Conservation (phyloP, 495 filamentous ascomycete genomes). For the Aspergillus haitiensis region DNA sequence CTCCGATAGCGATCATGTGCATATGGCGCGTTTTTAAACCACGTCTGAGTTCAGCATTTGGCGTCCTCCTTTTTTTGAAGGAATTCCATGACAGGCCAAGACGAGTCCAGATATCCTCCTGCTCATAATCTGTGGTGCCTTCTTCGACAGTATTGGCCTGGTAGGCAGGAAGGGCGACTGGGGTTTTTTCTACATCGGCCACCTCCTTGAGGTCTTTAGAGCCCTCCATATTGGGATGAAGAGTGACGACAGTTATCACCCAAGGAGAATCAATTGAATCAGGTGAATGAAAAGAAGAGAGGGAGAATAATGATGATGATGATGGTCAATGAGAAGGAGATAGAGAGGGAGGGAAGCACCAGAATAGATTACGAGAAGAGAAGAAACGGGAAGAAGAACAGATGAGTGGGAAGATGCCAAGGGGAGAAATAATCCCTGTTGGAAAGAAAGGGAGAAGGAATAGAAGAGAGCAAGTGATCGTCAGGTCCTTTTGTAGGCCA, state of each 20-base stretch:
- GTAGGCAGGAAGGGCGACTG: slow-evolving; percentile 13
- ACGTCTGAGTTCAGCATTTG: slow-evolving; percentile 31
- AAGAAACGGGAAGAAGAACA: background rate
- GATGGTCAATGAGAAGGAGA: background rate
- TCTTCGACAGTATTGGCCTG: slow-evolving; percentile 5
- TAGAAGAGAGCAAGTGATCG: slow-evolving; percentile 2
- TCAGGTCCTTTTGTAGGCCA: background rate
- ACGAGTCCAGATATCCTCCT: slow-evolving; percentile 45
- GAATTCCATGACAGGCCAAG: slow-evolving; percentile 52
- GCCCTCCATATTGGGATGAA: background rate
- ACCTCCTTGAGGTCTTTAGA: slow-evolving; percentile 12
- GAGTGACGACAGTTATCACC: background rate
- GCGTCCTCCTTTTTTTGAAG: slow-evolving; percentile 35
- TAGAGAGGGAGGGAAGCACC: background rate
- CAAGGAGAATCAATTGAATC: no score
- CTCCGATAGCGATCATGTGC: slow-evolving; percentile 75
- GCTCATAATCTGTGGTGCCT: slow-evolving; percentile 19
- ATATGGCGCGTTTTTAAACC: slow-evolving; percentile 60
- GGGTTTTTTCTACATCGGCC: slow-evolving; percentile 11
- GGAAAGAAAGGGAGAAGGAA: slow-evolving; percentile 4
- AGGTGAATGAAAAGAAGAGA: no score
- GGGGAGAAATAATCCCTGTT: background rate
- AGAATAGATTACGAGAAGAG: background rate
- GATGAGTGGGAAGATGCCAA: background rate
- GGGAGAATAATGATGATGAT: no score